Percentiles rank a stretch among this genome's conserved stretches.
phyloP scores from a whole-genome alignment of 2,329 filamentous ascomycete species.

The Botrytis squamosa region DNA sequence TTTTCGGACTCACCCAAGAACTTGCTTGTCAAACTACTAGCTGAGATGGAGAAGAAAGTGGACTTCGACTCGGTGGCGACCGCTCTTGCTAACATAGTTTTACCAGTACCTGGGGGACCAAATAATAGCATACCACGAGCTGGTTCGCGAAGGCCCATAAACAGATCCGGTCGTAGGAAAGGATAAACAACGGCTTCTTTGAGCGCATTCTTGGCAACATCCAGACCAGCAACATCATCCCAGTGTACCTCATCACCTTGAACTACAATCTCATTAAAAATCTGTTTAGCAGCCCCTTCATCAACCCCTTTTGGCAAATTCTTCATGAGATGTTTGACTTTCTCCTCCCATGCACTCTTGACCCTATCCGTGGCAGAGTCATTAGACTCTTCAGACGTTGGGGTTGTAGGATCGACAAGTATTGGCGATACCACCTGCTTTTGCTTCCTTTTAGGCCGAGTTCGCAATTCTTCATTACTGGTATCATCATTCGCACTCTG shows the following conservation, averaged over 20 bases:
- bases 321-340: constrained; percentile 66
- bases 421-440: constrained; percentile 41
- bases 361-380: constrained; percentile 43
- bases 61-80: constrained; percentile 93
- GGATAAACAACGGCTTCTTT: constrained; percentile 97
- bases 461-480: constrained; percentile 32
- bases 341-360: constrained; percentile 58
- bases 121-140: constrained; percentile 95
- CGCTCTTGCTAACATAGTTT: constrained; percentile 94
- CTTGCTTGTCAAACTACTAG: constrained; percentile 91
- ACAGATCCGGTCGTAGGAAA: constrained; percentile 90
- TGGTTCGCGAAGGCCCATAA: constrained; percentile 92
- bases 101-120: constrained; percentile 94
- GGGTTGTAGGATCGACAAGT: constrained; percentile 42
- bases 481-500: constrained; percentile 38
- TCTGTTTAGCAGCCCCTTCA: constrained; percentile 78
- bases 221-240: constrained; percentile 88
- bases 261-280: constrained; percentile 93
- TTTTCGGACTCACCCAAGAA: constrained; percentile 97
- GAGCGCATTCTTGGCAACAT: constrained; percentile 84
- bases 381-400: constrained; percentile 51
- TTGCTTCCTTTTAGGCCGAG: constrained; percentile 34
- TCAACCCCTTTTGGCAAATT: constrained; percentile 82
- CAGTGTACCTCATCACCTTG: constrained; percentile 93
- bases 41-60: constrained; percentile 96